Percentiles rank a stretch among this genome's conserved stretches.
phyloP scores from a whole-genome alignment of 352 stramenopile genomes.

The Phytophthora boehmeriae region DNA sequence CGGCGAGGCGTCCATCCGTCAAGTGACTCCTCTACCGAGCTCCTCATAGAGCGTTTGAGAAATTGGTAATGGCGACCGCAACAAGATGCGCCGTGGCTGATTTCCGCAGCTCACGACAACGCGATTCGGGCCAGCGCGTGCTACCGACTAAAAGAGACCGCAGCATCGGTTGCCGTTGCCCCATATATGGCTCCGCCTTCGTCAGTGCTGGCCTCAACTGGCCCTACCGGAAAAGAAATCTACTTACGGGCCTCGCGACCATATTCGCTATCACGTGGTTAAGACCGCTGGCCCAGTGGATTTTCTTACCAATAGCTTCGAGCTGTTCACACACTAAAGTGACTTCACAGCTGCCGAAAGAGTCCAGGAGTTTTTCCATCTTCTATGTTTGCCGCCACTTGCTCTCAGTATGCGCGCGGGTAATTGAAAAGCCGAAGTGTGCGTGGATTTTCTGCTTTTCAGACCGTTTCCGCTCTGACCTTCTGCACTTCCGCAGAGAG shows the following conservation, averaged over 20 bases:
- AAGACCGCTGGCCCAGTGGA: neutral
- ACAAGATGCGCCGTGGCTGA: slow-evolving; percentile 10
- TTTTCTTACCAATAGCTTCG: slow-evolving; percentile 1
- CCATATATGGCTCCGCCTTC: slow-evolving; percentile 1
- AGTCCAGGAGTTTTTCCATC: too few species aligned
- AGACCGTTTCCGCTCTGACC: slow-evolving; percentile 24
- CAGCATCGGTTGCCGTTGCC: neutral
- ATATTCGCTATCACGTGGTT: neutral
- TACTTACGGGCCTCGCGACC: slow-evolving; percentile 1
- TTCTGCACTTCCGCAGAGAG: slow-evolving; percentile 27
- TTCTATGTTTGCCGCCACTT: too few species aligned
- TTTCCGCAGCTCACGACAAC: neutral
- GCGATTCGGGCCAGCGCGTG: slow-evolving; percentile 26
- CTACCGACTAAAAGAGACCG: slow-evolving; percentile 7
- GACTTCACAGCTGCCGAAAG: neutral
- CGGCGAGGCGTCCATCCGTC: too few species aligned
- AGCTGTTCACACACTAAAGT: neutral
- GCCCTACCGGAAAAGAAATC: slow-evolving; percentile 13
- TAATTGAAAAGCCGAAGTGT: neutral
- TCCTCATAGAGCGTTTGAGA: too few species aligned
- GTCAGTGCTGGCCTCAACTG: slow-evolving; percentile 16
- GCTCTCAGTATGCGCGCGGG: too few species aligned
- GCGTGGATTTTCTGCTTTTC: slow-evolving; percentile 4
- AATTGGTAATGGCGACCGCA: slow-evolving; percentile 4
- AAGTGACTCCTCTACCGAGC: too few species aligned